Base-by-base conservation (phyloP, 495 filamentous ascomycete species). In the Amorphotheca resinae region DNA sequence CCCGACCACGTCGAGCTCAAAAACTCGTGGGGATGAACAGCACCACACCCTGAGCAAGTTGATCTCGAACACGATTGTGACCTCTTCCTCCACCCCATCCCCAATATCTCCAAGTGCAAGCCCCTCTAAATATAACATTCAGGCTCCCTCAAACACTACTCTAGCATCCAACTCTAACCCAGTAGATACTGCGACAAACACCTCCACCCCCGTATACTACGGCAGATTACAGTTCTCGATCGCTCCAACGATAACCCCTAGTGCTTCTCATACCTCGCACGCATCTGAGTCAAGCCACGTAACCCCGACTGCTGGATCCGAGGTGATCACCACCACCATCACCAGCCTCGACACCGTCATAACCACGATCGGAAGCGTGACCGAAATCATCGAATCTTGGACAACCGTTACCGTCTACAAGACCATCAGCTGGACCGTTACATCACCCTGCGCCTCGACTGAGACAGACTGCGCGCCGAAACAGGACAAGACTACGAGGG, bases 361-460 rank as follows among this genome's bases (percentile, higher is more conserved):
- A 28, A 43, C 2, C 28, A 17, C 17, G 2, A 21, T 22, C 41
- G 22, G 25, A 23, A 35, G 11, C 42, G 17, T 12, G 15, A 4
- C 20, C 33, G 21, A 22, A 32, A 14, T 11, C 22, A 17, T 9
- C 26, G 1, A 16, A 22, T 31, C 37, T 23, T 41, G 41, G 38
- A 49, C 28, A 31, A 65, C 62, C 26, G 67, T 62, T 5, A 77
- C 73, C 15, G 59, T 76, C 21, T 75, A 68, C 59, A 62, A 63
- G 11, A 80, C 31, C 5, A 33, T 11, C 31, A 58, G 63, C 46
- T 59, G 68, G 48, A 77, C 75, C 1, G 65, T 77, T 53, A 76
- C n/a, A n/a, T n/a, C 68, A 5, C 64, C 64, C 54, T 80, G 74
- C 52, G 65, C 68, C 0, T 50, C 74, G 2, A 69, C 59, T 5